These are phyloP conservation scores for Leccinum arenicola DNA, from an alignment of 768 basidiomycete genomes.

Conservation along the genomic window DNA sequence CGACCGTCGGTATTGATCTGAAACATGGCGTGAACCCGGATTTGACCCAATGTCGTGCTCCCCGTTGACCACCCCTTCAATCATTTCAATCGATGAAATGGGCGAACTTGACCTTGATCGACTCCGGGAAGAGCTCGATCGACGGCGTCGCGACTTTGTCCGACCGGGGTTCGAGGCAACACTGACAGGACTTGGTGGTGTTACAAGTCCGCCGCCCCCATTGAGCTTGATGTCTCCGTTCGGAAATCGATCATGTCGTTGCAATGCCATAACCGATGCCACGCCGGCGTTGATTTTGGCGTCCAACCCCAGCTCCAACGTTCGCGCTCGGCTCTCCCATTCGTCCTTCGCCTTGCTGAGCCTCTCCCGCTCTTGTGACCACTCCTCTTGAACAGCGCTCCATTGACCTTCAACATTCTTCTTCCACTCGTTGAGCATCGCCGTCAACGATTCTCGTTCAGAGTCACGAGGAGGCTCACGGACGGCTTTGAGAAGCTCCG, in stretches of 20 bases:
- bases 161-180: constrained; percentile 58
- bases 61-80: constrained; percentile 26
- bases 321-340: constrained; percentile 65
- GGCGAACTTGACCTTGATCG: constrained; percentile 37
- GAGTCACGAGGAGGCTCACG: constrained; percentile 34
- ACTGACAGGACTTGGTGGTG: constrained; percentile 75
- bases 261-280: constrained; percentile 29
- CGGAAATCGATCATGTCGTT: constrained; percentile 39
- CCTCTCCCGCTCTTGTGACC: constrained; percentile 77
- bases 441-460: constrained; percentile 49
- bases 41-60: constrained; percentile 17
- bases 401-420: constrained; percentile 77
- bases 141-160: constrained; percentile 40
- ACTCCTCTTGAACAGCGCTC: constrained; percentile 74
- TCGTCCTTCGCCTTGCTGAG: constrained; percentile 72
- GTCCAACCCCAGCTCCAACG: constrained; percentile 54
- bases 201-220: constrained; percentile 54
- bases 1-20: constrained; percentile 23
- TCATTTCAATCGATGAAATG: constrained; percentile 33
- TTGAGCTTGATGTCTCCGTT: constrained; percentile 31
- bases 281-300: constrained; percentile 37
- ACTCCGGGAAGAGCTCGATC: constrained; percentile 41
- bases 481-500: constrained; percentile 31
- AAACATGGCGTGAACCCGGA: constrained; percentile 24
- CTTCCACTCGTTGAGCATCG: constrained; percentile 70